These are phyloP conservation scores for Euphrasia arctica DNA, from an alignment of 305 asterid species.

Conservation along the genomic window DNA sequence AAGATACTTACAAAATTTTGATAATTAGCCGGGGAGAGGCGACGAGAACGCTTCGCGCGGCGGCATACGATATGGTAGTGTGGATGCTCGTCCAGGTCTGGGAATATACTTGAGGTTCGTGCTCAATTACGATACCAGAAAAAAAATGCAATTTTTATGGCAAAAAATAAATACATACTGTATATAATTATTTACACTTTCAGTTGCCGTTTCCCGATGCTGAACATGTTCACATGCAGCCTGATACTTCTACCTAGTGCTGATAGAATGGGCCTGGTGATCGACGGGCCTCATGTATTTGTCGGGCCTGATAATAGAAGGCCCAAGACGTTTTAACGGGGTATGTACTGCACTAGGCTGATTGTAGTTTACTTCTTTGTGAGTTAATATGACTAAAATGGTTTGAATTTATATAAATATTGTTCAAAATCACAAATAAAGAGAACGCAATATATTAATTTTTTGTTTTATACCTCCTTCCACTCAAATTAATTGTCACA, in stretches of 20 bases:
- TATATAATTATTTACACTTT: neutral
- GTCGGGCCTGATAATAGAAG: too few relatives aligned
- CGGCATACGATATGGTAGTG: constrained; percentile 22
- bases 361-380: too few relatives aligned
- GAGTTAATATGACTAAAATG: too few relatives aligned
- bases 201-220: neutral
- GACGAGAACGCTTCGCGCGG: constrained; percentile 20
- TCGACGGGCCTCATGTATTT: neutral
- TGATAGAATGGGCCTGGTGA: neutral
- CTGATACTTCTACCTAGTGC: neutral
- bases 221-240: neutral
- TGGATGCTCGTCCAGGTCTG: constrained; percentile 22
- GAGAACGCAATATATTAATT: too few relatives aligned
- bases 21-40: constrained; percentile 9
- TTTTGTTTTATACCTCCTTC: too few relatives aligned
- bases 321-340: too few relatives aligned
- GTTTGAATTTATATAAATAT: too few relatives aligned
- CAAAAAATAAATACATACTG: neutral
- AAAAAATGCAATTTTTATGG: neutral
- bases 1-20: neutral
- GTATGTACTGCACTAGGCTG: too few relatives aligned
- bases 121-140: constrained; percentile 7
- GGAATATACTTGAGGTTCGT: constrained; percentile 14
- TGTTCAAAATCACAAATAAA: too few relatives aligned
- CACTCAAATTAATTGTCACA: too few relatives aligned